A percentile compares a stretch with the other conserved stretches of the same genome.
phyloP scores from a whole-genome alignment of 257 asterid species.

The Primulina tabacum region DNA sequence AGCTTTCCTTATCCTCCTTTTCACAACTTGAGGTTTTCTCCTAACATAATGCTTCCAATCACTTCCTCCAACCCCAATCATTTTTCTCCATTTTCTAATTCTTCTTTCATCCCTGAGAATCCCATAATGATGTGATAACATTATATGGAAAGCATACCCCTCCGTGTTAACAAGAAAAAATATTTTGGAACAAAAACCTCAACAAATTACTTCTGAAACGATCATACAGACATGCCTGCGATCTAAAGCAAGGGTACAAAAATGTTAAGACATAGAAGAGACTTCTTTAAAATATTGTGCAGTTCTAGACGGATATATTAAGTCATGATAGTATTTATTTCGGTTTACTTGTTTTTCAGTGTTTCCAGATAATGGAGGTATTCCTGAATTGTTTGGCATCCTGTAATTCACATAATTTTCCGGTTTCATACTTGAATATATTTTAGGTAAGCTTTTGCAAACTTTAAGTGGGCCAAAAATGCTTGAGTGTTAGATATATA shows the following conservation, averaged over 20 bases:
- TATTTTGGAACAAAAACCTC: background rate
- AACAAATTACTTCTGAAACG: slow-evolving; percentile 12
- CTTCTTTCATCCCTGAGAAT: slow-evolving; percentile 80
- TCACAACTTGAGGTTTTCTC: slow-evolving; percentile 91
- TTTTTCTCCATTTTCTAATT: slow-evolving; percentile 95
- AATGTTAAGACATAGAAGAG: slow-evolving; percentile 15
- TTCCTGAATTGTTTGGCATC: background rate
- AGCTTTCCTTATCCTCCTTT: slow-evolving; percentile 95
- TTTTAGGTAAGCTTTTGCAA: background rate
- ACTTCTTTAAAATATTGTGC: slow-evolving; percentile 7
- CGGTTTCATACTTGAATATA: background rate
- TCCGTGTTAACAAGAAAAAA: background rate
- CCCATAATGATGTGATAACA: slow-evolving; percentile 15
- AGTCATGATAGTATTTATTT: background rate
- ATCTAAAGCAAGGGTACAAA: slow-evolving; percentile 6
- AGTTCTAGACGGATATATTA: background rate
- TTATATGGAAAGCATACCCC: slow-evolving; percentile 18
- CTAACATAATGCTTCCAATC: slow-evolving; percentile 97
- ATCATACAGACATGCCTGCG: background rate
- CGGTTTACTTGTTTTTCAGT: background rate
- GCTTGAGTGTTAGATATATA: background rate
- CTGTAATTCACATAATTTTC: slow-evolving; percentile 10
- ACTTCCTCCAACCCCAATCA: slow-evolving; percentile 99
- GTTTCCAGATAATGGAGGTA: background rate
- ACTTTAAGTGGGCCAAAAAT: background rate